phyloP scores from a whole-genome alignment of 257 asterid species.

The Forsythia suspensa region DNA sequence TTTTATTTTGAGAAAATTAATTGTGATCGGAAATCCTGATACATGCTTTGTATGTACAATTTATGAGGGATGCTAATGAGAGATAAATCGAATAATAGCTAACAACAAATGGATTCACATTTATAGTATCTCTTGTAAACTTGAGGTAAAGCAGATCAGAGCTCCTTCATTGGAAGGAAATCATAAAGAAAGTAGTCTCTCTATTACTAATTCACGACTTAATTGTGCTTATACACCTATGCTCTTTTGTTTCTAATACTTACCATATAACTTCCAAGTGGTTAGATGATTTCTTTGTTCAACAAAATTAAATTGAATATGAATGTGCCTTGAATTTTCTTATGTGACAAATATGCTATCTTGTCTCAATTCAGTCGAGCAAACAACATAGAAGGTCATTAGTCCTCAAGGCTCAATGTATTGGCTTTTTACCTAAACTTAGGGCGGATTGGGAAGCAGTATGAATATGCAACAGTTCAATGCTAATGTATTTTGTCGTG shows the following conservation, averaged over 20 bases:
- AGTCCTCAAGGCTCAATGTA: not conserved
- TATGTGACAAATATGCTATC: not conserved
- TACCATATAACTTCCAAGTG: not conserved
- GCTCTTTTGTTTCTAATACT: too few relatives aligned
- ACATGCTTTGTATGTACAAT: too few relatives aligned
- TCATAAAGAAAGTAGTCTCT: not conserved
- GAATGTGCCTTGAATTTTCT: not conserved
- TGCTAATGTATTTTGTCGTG: too few relatives aligned
- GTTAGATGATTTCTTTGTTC: not conserved
- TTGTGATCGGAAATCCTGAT: not conserved
- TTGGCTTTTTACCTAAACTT: not conserved
- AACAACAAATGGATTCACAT: not conserved
- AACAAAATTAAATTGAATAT: too few relatives aligned
- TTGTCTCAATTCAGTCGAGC: not conserved
- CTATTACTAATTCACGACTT: not conserved
- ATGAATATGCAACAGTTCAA: not conserved
- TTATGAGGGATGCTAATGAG: not conserved
- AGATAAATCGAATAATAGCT: not conserved
- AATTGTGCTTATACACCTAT: not conserved
- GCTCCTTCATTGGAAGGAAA: too few relatives aligned
- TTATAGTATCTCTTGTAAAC: too few relatives aligned
- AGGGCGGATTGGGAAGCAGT: not conserved
- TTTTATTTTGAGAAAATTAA: not conserved
- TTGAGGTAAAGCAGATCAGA: too few relatives aligned
- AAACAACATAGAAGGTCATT: not conserved